Conservation (phyloP, 352 stramenopile species). For the Aphanomyces stellatus region DNA sequence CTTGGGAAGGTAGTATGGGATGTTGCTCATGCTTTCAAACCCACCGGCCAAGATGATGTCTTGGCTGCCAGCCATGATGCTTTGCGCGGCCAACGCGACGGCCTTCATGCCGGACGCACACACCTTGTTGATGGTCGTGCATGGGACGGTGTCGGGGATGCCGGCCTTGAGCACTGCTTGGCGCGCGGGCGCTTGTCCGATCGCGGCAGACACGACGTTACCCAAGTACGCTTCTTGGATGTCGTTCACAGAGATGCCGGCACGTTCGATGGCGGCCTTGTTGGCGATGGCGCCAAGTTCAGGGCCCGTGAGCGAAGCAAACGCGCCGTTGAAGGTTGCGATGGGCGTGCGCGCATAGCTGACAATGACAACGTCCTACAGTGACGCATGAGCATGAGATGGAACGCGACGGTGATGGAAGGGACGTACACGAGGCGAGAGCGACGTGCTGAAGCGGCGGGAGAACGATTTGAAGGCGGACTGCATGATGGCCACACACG, state of each 20-base stretch:
- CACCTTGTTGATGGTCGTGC: slow-evolving; percentile 98
- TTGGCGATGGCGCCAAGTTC: slow-evolving; percentile 86
- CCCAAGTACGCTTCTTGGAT: slow-evolving; percentile 93
- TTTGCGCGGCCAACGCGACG: slow-evolving; percentile 76
- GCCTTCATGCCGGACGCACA: slow-evolving; percentile 92
- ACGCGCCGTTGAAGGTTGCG: slow-evolving; percentile 83
- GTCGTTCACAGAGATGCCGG: slow-evolving; percentile 32
- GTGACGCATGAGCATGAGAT: background rate
- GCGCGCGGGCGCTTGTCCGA: slow-evolving; percentile 92
- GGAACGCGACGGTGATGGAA: too few relatives aligned
- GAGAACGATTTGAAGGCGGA: background rate
- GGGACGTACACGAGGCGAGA: slow-evolving; percentile 2
- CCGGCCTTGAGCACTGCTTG: slow-evolving; percentile 83
- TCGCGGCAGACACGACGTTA: slow-evolving; percentile 89
- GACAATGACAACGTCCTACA: slow-evolving; percentile 86
- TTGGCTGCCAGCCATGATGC: slow-evolving; percentile 78
- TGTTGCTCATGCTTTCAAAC: slow-evolving; percentile 98
- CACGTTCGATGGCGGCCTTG: slow-evolving; percentile 40
- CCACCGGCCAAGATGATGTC: slow-evolving; percentile 90
- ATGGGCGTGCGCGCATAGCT: slow-evolving; percentile 91
- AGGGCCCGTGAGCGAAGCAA: slow-evolving; percentile 79
- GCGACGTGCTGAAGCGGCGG: slow-evolving; percentile 10
- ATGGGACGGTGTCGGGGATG: slow-evolving; percentile 84
- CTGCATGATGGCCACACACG: background rate
- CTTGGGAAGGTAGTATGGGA: slow-evolving; percentile 94